Evolutionary conservation across 169 alveolate species (phyloP), one percentile per base, ranked within the genome.

Genomic region (Theileria annulata): DNA sequence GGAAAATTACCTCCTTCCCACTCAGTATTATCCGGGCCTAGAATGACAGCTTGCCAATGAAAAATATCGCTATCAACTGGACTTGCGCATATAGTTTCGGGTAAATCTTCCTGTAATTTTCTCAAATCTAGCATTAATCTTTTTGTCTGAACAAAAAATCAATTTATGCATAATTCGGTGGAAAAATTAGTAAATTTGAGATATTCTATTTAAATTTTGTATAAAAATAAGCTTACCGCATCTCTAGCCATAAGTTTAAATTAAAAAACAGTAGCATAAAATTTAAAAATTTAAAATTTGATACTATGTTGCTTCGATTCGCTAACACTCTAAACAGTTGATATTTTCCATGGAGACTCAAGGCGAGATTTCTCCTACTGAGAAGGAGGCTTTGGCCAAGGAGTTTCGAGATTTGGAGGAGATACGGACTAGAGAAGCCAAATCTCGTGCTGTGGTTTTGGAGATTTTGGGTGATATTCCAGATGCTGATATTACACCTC

Each of bases 391-490:
- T 21, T 91, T 88, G 23, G 94, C 91, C 27, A 92, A 94, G 68
- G 97, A 93, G 77, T 91, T 92, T 49, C 78, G 93, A 66, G 90
- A 95, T 42, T 83, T 94, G 37, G 92, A 93, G 85, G 87, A 92
- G 74, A 92, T 95, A 28, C 90, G 92, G 76, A 92, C 90, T 66
- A 92, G 96, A 74, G 96, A 96, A 76, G 96, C 98, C 35, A 94
- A 93, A 78, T 94, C 98, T 19, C 92, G 98, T 71, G 98, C 99
- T 5, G 95, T 96, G 13, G 95, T 97, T 5, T 92, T 98, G 76
- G 99, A 97, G 90, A 95, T 98, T 64, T 81, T 98, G 37, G 99
- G 99, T 21, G 99, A 98, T 86, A 87, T 98, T 15, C 99, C 99
- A 8, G 99, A 97, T 88, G 99, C 99, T 30, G 99, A 98, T 76